Conservation (phyloP, 495 filamentous ascomycete species). For the Penicillium desertorum region DNA sequence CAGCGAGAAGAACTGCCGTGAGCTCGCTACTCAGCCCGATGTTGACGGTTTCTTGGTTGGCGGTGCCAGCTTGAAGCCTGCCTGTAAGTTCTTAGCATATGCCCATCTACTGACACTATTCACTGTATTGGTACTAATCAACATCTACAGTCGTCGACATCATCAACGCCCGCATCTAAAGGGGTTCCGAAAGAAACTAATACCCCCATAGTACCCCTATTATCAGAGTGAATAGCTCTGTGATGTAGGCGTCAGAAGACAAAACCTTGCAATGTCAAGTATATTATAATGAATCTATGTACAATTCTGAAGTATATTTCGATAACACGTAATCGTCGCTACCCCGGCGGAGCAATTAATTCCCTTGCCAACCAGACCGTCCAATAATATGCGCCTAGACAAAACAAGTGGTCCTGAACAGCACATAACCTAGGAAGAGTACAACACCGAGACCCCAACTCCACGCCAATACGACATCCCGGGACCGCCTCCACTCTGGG, state of each 20-base stretch:
- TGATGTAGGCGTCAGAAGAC: conserved; percentile 9
- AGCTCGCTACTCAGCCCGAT: conserved; percentile 85
- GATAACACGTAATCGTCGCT: conserved; percentile 14
- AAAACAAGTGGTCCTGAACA: not conserved
- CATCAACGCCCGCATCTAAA: conserved; percentile 59
- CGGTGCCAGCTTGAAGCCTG: conserved; percentile 97
- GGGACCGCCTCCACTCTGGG: conserved; percentile 65
- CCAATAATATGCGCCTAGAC: not conserved
- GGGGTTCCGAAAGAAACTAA: conserved; percentile 22
- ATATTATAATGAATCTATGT: conserved; percentile 38
- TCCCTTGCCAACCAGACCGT: not conserved
- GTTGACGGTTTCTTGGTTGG: conserved; percentile 99
- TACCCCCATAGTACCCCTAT: conserved; percentile 17
- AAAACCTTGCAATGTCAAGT: conserved; percentile 32
- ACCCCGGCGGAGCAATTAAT: not conserved
- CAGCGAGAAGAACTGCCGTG: conserved; percentile 96
- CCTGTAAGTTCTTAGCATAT: conserved; percentile 62
- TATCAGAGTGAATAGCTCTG: conserved; percentile 9
- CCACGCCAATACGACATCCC: conserved; percentile 58
- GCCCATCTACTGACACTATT: not conserved
- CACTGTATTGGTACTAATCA: conserved; percentile 15
- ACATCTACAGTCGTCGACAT: conserved; percentile 59
- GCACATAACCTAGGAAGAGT: conserved; percentile 68
- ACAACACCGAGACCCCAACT: conserved; percentile 85
- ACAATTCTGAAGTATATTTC: conserved; percentile 29